phyloP scores from a whole-genome alignment of 306 rosid genomes.

The Quercus alba region DNA sequence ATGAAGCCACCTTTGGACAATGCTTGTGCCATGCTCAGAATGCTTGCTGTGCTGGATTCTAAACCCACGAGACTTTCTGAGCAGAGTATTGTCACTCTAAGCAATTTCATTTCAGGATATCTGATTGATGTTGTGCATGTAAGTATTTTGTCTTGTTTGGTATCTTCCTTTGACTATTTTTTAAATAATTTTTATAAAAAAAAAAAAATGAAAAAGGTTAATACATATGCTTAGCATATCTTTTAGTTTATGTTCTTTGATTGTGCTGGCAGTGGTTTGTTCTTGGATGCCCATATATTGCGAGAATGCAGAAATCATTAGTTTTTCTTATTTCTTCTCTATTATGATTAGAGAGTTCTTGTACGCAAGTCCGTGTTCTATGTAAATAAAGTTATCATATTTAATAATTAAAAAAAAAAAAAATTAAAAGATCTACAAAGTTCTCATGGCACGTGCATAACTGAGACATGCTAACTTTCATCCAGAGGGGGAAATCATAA shows the following conservation, averaged over 20 bases:
- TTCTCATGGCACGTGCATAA: background rate
- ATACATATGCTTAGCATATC: background rate
- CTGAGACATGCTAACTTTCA: background rate
- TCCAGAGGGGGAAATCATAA: background rate
- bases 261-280: background rate
- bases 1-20: conserved; percentile 62
- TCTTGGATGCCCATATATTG: background rate
- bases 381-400: background rate
- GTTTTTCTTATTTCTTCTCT: background rate
- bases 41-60: conserved; percentile 52
- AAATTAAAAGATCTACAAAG: too few relatives aligned
- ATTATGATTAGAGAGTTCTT: background rate
- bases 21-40: conserved; percentile 63
- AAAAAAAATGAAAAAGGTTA: too few relatives aligned
- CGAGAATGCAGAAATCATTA: background rate
- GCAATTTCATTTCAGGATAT: conserved; percentile 50
- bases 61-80: conserved; percentile 55
- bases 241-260: background rate
- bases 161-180: conserved; percentile 8
- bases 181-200: background rate
- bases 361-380: background rate
- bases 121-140: conserved; percentile 56
- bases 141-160: conserved; percentile 25
- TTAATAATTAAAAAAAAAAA: too few relatives aligned
- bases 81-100: conserved; percentile 44